A percentile compares a stretch with the other conserved stretches of the same genome.
phyloP scores from a whole-genome alignment of 352 stramenopile species.

The Sclerospora graminicola region DNA sequence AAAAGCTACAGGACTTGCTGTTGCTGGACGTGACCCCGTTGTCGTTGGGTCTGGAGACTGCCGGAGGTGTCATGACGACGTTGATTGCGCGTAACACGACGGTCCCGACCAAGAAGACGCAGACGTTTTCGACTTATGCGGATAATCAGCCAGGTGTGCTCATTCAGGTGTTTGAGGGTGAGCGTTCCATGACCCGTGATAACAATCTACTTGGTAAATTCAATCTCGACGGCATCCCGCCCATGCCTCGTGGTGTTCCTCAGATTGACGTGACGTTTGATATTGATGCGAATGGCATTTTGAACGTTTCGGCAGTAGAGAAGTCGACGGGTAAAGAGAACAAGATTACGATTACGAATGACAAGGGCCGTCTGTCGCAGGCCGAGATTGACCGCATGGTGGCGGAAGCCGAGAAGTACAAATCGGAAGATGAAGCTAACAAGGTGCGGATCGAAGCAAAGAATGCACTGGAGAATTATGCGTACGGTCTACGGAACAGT shows the following conservation, averaged over 20 bases:
- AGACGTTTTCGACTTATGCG: conserved; percentile 83
- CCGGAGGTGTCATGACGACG: conserved; percentile 82
- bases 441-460: conserved; percentile 94
- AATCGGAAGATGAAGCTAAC: conserved; percentile 93
- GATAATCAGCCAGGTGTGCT: conserved; percentile 84
- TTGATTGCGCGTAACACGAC: conserved; percentile 85
- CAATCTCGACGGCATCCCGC: conserved; percentile 77
- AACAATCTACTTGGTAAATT: conserved; percentile 89
- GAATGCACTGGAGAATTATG: conserved; percentile 94
- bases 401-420: conserved; percentile 94
- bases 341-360: conserved; percentile 98
- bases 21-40: conserved; percentile 85
- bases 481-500: conserved; percentile 89
- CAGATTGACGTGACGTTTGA: conserved; percentile 88
- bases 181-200: conserved; percentile 90
- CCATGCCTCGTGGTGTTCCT: conserved; percentile 82
- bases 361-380: conserved; percentile 95
- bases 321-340: conserved; percentile 94
- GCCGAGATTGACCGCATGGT: conserved; percentile 99
- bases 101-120: conserved; percentile 77
- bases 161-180: conserved; percentile 89
- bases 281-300: conserved; percentile 86
- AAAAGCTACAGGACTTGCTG: conserved; percentile 82
- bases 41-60: conserved; percentile 81
- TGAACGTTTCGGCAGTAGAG: conserved; percentile 89